A percentile compares a stretch with the other conserved stretches of the same genome.
These are phyloP conservation scores for Thalassiosira exigua DNA, from an alignment of 352 stramenopile genomes.

Conservation along the genomic window DNA sequence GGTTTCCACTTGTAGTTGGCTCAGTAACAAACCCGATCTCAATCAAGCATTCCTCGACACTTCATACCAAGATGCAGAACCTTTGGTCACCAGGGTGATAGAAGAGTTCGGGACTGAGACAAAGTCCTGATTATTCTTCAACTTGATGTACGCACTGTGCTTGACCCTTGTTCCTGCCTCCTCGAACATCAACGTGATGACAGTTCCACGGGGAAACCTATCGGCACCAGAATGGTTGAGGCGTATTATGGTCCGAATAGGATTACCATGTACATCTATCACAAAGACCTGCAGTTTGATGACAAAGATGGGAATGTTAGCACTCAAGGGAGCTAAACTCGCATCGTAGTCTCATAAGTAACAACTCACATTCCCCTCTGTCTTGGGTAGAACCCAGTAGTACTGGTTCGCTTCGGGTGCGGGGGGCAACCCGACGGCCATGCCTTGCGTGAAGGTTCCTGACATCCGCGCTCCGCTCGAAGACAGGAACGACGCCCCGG, in stretches of 20 bases:
- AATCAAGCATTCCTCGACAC: conserved; percentile 39
- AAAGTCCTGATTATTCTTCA: conserved; percentile 40
- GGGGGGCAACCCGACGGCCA: conserved; percentile 23
- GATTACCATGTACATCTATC: conserved; percentile 43
- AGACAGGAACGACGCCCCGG: conserved; percentile 46
- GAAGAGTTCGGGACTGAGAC: conserved; percentile 31
- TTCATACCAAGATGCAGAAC: conserved; percentile 22
- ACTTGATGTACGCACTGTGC: conserved; percentile 44
- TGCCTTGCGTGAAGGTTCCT: conserved; percentile 30
- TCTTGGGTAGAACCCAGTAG: conserved; percentile 47
- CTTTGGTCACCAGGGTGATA: conserved; percentile 26
- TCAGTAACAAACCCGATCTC: too few species aligned
- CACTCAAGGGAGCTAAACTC: too few species aligned
- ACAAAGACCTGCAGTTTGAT: too few species aligned
- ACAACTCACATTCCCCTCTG: conserved; percentile 34
- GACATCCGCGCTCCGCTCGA: conserved; percentile 40
- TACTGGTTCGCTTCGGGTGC: conserved; percentile 17
- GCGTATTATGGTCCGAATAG: conserved; percentile 34
- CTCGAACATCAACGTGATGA: conserved; percentile 41
- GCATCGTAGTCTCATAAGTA: too few species aligned
- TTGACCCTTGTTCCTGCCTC: conserved; percentile 40
- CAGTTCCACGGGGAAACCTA: conserved; percentile 25
- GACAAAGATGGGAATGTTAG: too few species aligned
- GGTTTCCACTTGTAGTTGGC: too few species aligned
- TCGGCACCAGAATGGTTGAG: conserved; percentile 39